Percentiles rank a stretch among this genome's conserved stretches.
These are phyloP conservation scores for Dothideomycetidae sp. DNA, from an alignment of 2,329 filamentous ascomycete species.

Conservation along the genomic window DNA sequence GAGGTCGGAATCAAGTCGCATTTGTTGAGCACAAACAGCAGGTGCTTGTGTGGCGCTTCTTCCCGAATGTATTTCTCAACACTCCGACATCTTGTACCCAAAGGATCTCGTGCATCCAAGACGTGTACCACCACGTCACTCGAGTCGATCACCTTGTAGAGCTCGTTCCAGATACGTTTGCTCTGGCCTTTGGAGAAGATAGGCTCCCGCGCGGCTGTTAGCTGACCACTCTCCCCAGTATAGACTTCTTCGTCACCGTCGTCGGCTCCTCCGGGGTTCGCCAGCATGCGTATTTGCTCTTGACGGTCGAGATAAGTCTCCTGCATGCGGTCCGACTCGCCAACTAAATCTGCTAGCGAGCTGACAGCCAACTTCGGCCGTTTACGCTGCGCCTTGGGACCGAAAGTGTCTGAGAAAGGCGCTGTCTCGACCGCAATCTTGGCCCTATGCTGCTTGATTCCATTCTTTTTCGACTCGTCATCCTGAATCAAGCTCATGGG, in stretches of 20 bases:
- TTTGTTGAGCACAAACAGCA: conserved; percentile 82
- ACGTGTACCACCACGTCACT: conserved; percentile 95
- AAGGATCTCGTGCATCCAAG: conserved; percentile 73
- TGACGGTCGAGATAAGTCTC: conserved; percentile 66
- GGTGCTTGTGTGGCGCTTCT: conserved; percentile 90
- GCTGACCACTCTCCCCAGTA: conserved; percentile 21
- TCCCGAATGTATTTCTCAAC: conserved; percentile 88
- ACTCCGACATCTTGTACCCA: conserved; percentile 78
- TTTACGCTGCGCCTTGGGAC: conserved; percentile 85
- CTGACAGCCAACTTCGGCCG: conserved; percentile 76
- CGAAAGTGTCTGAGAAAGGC: conserved; percentile 80
- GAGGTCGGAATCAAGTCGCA: conserved; percentile 83
- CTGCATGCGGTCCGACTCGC: conserved; percentile 64
- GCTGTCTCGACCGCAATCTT: conserved; percentile 85
- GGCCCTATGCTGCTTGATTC: conserved; percentile 79
- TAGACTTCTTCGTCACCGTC: conserved; percentile 18
- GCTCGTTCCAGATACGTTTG: conserved; percentile 93
- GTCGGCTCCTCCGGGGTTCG: conserved; percentile 37
- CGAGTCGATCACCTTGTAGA: conserved; percentile 84
- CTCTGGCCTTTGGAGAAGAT: conserved; percentile 92
- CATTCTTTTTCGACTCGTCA: conserved; percentile 49
- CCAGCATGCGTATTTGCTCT: conserved; percentile 64
- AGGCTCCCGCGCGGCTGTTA: conserved; percentile 40
- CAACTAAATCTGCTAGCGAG: conserved; percentile 68
- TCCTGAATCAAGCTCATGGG: conserved; percentile 90